Evolutionary conservation across 2,329 filamentous ascomycete species (phyloP).

Genomic region (Cladophialophora exuberans): DNA sequence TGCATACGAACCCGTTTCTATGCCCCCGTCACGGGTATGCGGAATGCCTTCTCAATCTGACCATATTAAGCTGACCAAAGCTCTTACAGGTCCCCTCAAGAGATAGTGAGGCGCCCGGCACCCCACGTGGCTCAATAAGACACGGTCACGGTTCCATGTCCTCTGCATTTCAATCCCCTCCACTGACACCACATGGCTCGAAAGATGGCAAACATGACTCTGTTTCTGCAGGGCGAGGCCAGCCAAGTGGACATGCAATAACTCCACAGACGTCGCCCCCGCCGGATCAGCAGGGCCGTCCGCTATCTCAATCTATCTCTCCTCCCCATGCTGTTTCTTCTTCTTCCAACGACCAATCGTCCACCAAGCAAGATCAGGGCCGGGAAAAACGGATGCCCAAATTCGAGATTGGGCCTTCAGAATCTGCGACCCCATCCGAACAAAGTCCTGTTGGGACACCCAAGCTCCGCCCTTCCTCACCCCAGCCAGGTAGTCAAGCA

Average conservation of each 20-base stretch:
- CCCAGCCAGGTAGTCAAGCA: slow-evolving; percentile 43
- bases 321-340: slow-evolving; percentile 45
- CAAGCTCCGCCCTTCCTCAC: slow-evolving; percentile 47
- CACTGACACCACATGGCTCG: slow-evolving; percentile 83
- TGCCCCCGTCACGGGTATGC: slow-evolving; percentile 62
- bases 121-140: slow-evolving; percentile 59
- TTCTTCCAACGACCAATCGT: slow-evolving; percentile 45
- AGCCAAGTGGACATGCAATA: slow-evolving; percentile 43
- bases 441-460: slow-evolving; percentile 63
- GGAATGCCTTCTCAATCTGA: slow-evolving; percentile 4
- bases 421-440: slow-evolving; percentile 60
- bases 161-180: slow-evolving; percentile 80
- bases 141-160: slow-evolving; percentile 61
- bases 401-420: slow-evolving; percentile 61
- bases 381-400: slow-evolving; percentile 54
- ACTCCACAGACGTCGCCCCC: slow-evolving; percentile 60
- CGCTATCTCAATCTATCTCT: slow-evolving; percentile 35
- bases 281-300: slow-evolving; percentile 42
- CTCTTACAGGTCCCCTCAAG: slow-evolving; percentile 41
- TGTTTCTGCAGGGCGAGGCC: slow-evolving; percentile 40
- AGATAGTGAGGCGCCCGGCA: slow-evolving; percentile 66
- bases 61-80: slow-evolving; percentile 10
- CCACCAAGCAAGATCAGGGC: slow-evolving; percentile 44
- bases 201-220: slow-evolving; percentile 51
- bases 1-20: slow-evolving; percentile 85